phyloP scores from a whole-genome alignment of 164 flowering plant species.

The Liquidambar formosana region DNA sequence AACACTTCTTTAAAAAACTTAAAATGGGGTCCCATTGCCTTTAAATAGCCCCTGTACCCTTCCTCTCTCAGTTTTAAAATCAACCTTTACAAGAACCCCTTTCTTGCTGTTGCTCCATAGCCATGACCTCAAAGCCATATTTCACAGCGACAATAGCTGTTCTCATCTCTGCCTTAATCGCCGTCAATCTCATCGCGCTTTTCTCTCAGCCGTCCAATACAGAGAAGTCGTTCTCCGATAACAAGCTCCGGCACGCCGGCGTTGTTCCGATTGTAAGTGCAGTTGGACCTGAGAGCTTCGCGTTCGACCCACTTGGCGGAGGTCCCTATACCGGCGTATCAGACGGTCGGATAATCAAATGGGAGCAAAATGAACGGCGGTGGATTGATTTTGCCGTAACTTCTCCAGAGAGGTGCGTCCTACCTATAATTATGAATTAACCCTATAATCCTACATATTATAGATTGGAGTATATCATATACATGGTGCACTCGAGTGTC shows the following conservation, averaged over 20 bases:
- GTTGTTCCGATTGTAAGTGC: constrained; percentile 32
- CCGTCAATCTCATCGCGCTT: background rate
- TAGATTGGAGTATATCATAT: no score
- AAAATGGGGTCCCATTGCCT: no score
- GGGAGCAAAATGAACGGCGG: constrained; percentile 24
- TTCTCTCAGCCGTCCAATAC: background rate
- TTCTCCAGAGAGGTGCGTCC: constrained; percentile 34
- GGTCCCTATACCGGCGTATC: constrained; percentile 65
- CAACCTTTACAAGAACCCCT: no score
- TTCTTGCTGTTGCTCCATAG: no score
- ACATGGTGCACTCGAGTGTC: no score
- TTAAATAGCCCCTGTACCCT: no score
- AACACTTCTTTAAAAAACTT: no score
- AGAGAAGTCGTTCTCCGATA: background rate
- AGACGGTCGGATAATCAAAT: constrained; percentile 53
- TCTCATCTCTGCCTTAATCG: background rate
- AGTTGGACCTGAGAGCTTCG: constrained; percentile 58
- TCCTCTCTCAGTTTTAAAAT: no score
- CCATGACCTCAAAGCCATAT: background rate
- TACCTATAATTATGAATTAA: no score
- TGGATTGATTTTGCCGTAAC: constrained; percentile 53
- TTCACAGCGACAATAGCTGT: background rate
- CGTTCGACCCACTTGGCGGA: constrained; percentile 40
- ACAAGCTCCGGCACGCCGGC: background rate
- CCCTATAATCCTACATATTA: no score